Percentiles rank a stretch among this genome's conserved stretches.
These are phyloP conservation scores for Suhomyces emberorum DNA, from an alignment of 805 yeast species.

Conservation along the genomic window DNA sequence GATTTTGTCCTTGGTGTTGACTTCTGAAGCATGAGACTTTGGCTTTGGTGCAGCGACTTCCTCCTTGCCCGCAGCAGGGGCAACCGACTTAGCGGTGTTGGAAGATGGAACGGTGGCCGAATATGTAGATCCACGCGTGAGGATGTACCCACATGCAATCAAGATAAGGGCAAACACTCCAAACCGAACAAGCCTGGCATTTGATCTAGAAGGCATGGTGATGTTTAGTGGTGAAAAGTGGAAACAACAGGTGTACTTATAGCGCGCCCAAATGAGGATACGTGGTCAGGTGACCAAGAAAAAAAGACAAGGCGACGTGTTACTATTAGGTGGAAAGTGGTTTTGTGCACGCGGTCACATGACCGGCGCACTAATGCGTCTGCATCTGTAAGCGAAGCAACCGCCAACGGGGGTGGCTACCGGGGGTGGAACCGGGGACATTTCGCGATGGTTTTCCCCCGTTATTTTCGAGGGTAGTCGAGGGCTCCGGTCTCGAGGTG, in stretches of 20 bases:
- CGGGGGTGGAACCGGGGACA: too few species aligned
- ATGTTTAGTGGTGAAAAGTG: background rate
- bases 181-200: constrained; percentile 47
- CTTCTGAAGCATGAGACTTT: constrained; percentile 5
- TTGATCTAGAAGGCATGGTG: constrained; percentile 29
- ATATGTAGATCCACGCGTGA: constrained; percentile 46
- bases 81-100: constrained; percentile 3
- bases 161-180: constrained; percentile 46
- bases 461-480: too few species aligned
- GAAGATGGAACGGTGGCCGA: constrained; percentile 21
- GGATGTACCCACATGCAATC: constrained; percentile 45
- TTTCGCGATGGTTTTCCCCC: too few species aligned
- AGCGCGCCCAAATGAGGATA: background rate
- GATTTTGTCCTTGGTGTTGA: constrained; percentile 31
- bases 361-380: too few species aligned
- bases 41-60: constrained; percentile 6
- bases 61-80: constrained; percentile 11
- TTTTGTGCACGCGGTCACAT: too few species aligned
- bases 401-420: too few species aligned
- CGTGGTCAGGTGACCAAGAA: background rate
- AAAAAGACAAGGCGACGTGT: too few species aligned
- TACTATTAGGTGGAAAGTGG: too few species aligned
- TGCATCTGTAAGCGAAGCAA: too few species aligned
- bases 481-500: too few species aligned
- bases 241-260: background rate